Conservation (phyloP, 805 yeast genomes). For the Candida xiaguanensis region DNA sequence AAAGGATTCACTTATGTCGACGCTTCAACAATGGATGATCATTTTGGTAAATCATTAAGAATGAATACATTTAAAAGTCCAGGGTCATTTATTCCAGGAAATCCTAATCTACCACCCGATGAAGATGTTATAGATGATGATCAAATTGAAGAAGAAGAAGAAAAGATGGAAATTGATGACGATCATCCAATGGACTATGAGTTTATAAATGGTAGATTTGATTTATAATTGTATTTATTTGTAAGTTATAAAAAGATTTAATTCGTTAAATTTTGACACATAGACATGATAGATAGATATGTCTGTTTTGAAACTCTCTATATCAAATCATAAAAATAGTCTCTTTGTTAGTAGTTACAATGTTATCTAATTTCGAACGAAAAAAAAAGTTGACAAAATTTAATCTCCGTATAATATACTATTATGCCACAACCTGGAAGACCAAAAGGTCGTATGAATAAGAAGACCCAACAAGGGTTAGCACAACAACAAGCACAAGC, state of each 20-base stretch:
- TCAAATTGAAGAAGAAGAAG: constrained; percentile 44
- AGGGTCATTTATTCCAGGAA: constrained; percentile 76
- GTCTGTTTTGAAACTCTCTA: too few relatives aligned
- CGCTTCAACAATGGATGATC: constrained; percentile 88
- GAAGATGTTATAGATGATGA: constrained; percentile 79
- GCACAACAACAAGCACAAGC: constrained; percentile 10
- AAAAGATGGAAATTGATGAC: constrained; percentile 38
- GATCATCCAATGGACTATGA: constrained; percentile 72
- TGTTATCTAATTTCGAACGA: too few relatives aligned
- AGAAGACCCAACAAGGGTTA: constrained; percentile 17
- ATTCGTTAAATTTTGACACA: not conserved
- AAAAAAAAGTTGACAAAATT: too few relatives aligned
- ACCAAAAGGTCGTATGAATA: constrained; percentile 25
- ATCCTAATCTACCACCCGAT: constrained; percentile 76
- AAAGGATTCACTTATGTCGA: constrained; percentile 97
- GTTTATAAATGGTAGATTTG: constrained; percentile 87
- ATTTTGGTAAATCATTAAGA: constrained; percentile 47
- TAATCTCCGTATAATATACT: too few relatives aligned
- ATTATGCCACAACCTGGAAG: constrained; percentile 24
- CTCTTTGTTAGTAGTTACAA: too few relatives aligned
- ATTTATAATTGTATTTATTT: constrained; percentile 42
- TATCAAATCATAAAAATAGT: too few relatives aligned
- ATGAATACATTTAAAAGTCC: constrained; percentile 41
- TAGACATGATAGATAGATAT: not conserved
- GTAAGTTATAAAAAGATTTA: not conserved